phyloP scores from a whole-genome alignment of 1,139 yeast genomes.

The Torulaspora globosa region DNA sequence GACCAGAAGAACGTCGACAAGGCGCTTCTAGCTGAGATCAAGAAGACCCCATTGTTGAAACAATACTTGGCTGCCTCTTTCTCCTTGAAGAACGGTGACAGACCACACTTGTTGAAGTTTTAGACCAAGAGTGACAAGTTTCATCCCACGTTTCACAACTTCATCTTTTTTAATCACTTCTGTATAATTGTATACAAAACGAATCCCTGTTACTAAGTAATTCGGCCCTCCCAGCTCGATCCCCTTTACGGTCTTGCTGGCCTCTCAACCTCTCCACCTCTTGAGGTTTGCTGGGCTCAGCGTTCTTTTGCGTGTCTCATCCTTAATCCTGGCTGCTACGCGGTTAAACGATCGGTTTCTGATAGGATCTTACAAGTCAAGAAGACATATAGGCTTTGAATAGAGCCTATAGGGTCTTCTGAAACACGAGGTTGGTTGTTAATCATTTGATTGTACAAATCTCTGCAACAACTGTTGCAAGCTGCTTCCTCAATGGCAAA shows the following conservation, averaged over 20 bases:
- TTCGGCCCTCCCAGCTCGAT: not conserved
- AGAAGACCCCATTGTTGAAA: constrained; percentile 96
- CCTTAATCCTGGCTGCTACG: too few relatives aligned
- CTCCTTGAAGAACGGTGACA: constrained; percentile 98
- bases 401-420: too few relatives aligned
- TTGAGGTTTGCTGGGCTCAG: too few relatives aligned
- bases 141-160: not conserved
- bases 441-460: too few relatives aligned
- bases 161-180: constrained; percentile 13
- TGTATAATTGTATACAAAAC: constrained; percentile 17
- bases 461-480: too few relatives aligned
- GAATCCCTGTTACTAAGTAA: constrained; percentile 15
- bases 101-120: constrained; percentile 97
- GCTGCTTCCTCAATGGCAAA: too few relatives aligned
- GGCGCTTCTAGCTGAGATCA: constrained; percentile 88
- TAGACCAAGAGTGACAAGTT: constrained; percentile 41
- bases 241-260: not conserved
- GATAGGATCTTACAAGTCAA: too few relatives aligned
- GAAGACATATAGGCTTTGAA: too few relatives aligned
- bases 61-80: constrained; percentile 96
- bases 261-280: too few relatives aligned
- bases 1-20: constrained; percentile 98
- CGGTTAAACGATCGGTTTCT: too few relatives aligned
- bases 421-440: too few relatives aligned
- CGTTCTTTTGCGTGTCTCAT: too few relatives aligned